Evolutionary conservation across 2,329 filamentous ascomycete genomes (phyloP), one percentile per base, ranked within the genome.

Genomic region (Fusarium nodosum): DNA sequence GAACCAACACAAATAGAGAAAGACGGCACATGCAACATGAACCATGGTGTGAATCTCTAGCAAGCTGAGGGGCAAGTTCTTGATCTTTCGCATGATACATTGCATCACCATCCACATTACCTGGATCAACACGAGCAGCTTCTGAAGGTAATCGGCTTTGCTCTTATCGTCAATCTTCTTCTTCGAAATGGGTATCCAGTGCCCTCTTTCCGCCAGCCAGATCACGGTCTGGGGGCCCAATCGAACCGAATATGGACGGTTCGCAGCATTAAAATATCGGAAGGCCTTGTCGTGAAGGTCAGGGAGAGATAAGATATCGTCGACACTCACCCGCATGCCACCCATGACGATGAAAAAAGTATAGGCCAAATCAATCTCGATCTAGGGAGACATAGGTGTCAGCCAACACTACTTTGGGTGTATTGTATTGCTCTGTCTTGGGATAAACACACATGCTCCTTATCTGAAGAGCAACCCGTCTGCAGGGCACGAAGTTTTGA

Each of bases 61-160:
- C 5, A 82, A 72, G 1, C 75, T 77, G 1, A 83, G 42, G 1
- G 81, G 79, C 0, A 83, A 68, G 3, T 74, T 67, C 18, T 77
- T 67, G 1, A 63, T 61, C 3, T 73, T 66, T 2, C 81, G 75
- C 15, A 73, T 76, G 10, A 80, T 68, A 46, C 73, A 76, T 58
- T 82, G 77, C 0, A 79, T 44, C 0, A 77, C 48, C 71, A 83
- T 80, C 79, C 80, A 83, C 6, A 60, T n/a, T 0, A 79, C 77
- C 56, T 84, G 81, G 4, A 79, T 54, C 24, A 78, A 69, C 2
- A 81, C 77, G 3, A 83, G 48, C 0, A 64, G 41, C 62, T 81
- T 82, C 9, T 79, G 73, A 9, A 81, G 57, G 1, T 59, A 64
- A 28, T 81, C 74, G 3, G 75, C 76, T 56, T 82, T 82, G 66